Conservation (phyloP, 306 rosid species). For the Fragaria nilgerrensis region DNA sequence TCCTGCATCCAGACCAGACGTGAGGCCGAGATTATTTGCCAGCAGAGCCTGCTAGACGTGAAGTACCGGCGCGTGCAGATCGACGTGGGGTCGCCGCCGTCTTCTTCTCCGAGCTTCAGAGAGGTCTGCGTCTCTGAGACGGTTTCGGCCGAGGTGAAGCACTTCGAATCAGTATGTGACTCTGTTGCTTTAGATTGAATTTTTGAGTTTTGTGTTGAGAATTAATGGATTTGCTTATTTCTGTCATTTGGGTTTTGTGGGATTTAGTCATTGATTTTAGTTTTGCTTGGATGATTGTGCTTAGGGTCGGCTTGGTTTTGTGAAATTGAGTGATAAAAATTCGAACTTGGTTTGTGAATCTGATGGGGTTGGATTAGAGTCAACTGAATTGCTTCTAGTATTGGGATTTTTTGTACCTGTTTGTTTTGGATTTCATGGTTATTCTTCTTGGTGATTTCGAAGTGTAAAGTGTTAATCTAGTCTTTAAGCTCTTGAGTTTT, state of each 20-base stretch:
- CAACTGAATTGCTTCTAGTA: not conserved
- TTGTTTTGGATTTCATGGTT: not conserved
- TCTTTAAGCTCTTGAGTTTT: not conserved
- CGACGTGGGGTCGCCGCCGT: conserved; percentile 48
- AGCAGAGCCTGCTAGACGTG: conserved; percentile 54
- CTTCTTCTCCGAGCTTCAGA: conserved; percentile 51
- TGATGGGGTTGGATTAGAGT: not conserved
- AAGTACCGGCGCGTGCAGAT: conserved; percentile 61
- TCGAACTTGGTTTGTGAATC: not conserved
- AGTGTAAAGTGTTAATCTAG: not conserved
- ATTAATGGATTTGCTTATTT: not conserved
- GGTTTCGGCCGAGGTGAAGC: conserved; percentile 18
- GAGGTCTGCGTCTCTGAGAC: conserved; percentile 38
- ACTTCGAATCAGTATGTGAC: conserved; percentile 26
- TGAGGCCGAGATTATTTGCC: conserved; percentile 63
- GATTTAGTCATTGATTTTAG: not conserved
- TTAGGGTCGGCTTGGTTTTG: not conserved
- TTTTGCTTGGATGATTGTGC: not conserved
- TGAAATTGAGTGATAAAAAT: not conserved
- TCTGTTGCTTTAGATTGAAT: not conserved
- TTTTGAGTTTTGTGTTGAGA: not conserved
- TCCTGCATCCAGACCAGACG: too few species aligned
- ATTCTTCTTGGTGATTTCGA: not conserved
- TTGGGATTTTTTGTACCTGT: not conserved
- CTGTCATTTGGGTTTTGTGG: not conserved